Percentiles rank a stretch among this genome's conserved stretches.
phyloP scores from a whole-genome alignment of 352 stramenopile genomes.

The Phytophthora ramorum region DNA sequence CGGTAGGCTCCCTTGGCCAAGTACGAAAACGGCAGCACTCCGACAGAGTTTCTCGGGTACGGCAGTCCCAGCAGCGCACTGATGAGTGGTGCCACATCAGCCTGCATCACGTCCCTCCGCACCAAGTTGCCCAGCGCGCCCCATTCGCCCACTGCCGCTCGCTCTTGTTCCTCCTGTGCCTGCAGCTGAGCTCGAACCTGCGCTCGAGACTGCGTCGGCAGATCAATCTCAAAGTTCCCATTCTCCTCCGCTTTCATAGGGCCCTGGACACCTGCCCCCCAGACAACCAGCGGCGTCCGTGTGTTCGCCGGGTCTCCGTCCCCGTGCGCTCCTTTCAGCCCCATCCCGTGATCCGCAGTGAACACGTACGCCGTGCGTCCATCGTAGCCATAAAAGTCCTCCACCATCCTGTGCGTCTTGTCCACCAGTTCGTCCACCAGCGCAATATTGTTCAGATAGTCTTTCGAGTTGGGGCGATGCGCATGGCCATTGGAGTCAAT shows the following conservation, averaged over 20 bases:
- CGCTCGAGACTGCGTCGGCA: conserved; percentile 72
- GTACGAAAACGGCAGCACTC: conserved; percentile 78
- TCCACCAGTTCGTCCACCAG: conserved; percentile 83
- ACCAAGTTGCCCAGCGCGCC: conserved; percentile 48
- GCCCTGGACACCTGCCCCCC: conserved; percentile 73
- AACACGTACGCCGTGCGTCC: conserved; percentile 81
- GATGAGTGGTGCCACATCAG: conserved; percentile 81
- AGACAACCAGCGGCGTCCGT: conserved; percentile 78
- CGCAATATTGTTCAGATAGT: conserved; percentile 89
- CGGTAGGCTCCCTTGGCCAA: conserved; percentile 68
- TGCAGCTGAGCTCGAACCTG: conserved; percentile 67
- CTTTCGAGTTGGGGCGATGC: conserved; percentile 73
- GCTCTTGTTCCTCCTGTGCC: conserved; percentile 62
- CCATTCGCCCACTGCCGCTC: conserved; percentile 49
- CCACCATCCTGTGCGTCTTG: conserved; percentile 56
- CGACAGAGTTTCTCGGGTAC: conserved; percentile 87
- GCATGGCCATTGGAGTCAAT: conserved; percentile 90
- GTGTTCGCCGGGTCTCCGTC: conserved; percentile 86
- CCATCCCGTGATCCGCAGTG: conserved; percentile 89
- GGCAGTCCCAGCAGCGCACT: conserved; percentile 73
- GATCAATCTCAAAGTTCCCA: conserved; percentile 56
- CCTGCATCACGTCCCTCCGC: conserved; percentile 87
- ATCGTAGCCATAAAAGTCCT: conserved; percentile 78
- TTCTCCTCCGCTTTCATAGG: conserved; percentile 12
- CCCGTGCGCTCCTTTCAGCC: conserved; percentile 80